Percentiles rank a stretch among this genome's conserved stretches.
These are phyloP conservation scores for Talinum fruticosum DNA, from an alignment of 148 eudicot species.

Conservation along the genomic window DNA sequence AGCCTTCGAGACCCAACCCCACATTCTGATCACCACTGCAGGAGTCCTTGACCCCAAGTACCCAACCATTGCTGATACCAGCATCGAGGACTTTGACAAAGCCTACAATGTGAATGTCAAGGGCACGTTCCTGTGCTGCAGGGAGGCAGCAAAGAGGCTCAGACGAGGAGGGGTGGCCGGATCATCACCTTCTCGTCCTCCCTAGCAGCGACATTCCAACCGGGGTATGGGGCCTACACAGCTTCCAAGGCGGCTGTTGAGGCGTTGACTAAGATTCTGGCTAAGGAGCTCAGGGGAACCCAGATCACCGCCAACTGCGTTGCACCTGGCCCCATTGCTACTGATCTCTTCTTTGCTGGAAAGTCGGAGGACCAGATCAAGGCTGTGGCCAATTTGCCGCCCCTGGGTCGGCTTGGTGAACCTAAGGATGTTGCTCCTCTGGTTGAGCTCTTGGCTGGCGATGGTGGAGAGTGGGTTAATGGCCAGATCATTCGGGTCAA, in stretches of 20 bases:
- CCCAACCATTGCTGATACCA: slow-evolving; percentile 27
- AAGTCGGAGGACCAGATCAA: slow-evolving; percentile 27
- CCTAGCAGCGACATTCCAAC: slow-evolving; percentile 27
- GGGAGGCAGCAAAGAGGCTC: slow-evolving; percentile 32
- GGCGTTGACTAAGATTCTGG: slow-evolving; percentile 41
- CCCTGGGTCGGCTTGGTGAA: slow-evolving; percentile 35
- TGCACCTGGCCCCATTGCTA: slow-evolving; percentile 44
- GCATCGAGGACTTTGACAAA: slow-evolving; percentile 23
- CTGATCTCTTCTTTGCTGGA: slow-evolving; percentile 39
- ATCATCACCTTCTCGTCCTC: slow-evolving; percentile 38
- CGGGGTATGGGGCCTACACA: slow-evolving; percentile 41
- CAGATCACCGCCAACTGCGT: slow-evolving; percentile 41
- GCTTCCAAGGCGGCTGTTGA: slow-evolving; percentile 49
- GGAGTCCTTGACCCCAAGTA: slow-evolving; percentile 30
- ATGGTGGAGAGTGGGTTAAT: slow-evolving; percentile 40
- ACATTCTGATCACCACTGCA: slow-evolving; percentile 34
- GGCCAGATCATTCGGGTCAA: slow-evolving; percentile 39
- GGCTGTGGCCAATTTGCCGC: slow-evolving; percentile 9
- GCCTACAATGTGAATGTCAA: slow-evolving; percentile 16
- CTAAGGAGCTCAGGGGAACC: slow-evolving; percentile 46
- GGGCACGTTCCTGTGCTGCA: slow-evolving; percentile 29
- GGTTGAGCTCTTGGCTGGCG: slow-evolving; percentile 39
- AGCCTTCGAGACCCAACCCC: slow-evolving; percentile 18
- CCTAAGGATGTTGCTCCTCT: slow-evolving; percentile 34
- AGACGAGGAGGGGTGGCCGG: slow-evolving; percentile 39